phyloP scores from a whole-genome alignment of 441 rosid genomes.

The Metrosideros polymorpha region DNA sequence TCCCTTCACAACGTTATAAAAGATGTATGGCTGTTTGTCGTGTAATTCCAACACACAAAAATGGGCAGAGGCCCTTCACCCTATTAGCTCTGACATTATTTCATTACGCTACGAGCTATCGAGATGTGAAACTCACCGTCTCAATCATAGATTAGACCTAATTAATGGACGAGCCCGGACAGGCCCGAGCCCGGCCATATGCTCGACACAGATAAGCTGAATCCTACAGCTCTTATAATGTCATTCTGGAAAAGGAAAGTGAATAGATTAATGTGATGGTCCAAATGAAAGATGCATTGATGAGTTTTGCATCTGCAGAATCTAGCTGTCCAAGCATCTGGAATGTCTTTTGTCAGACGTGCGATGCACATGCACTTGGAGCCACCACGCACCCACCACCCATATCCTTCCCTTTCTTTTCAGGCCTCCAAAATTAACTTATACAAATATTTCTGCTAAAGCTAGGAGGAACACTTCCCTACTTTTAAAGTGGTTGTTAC shows the following conservation, averaged over 20 bases:
- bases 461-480: not conserved
- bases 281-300: not conserved
- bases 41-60: not conserved
- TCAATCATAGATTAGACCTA: not conserved
- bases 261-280: not conserved
- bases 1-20: not conserved
- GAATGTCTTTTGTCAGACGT: not conserved
- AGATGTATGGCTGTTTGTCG: not conserved
- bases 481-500: not conserved
- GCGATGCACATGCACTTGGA: not conserved
- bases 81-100: not conserved
- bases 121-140: not conserved
- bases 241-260: not conserved
- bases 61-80: not conserved
- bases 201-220: not conserved
- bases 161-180: not conserved
- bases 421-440: not conserved
- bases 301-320: not conserved
- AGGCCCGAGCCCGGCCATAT: not conserved
- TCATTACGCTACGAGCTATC: not conserved
- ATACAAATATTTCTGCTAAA: not conserved
- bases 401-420: not conserved
- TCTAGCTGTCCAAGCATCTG: not conserved
- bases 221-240: not conserved
- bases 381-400: not conserved